Percentiles rank a stretch among this genome's conserved stretches.
Evolutionary conservation across 2,329 filamentous ascomycete genomes (phyloP).

Genomic region (Penicillium sp.): DNA sequence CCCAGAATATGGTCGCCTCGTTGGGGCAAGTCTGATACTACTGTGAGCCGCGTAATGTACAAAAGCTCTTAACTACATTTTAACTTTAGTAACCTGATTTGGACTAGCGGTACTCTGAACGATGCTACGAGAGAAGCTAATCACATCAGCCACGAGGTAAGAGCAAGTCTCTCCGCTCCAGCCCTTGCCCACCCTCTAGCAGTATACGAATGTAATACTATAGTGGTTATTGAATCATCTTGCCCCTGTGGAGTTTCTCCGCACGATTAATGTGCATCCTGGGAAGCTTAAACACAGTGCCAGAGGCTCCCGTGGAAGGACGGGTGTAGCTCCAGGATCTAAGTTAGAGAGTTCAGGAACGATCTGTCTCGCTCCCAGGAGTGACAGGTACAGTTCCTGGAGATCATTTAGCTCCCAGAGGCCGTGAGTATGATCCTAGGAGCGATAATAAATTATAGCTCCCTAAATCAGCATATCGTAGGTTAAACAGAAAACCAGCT

Average conservation of each 20-base stretch:
- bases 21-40: not conserved
- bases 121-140: too few species aligned
- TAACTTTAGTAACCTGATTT: too few species aligned
- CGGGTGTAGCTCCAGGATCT: not conserved
- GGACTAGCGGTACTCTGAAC: too few species aligned
- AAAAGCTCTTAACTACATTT: too few species aligned
- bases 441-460: not conserved
- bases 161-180: not conserved
- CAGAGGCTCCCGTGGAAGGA: not conserved
- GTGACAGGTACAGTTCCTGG: not conserved
- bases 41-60: not conserved
- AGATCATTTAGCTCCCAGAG: not conserved
- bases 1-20: not conserved
- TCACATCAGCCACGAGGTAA: not conserved
- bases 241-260: constrained; percentile 1
- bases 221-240: constrained; percentile 2
- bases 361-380: constrained; percentile 2
- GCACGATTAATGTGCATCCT: not conserved
- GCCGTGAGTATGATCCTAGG: not conserved
- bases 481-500: not conserved
- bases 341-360: constrained; percentile 1
- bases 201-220: not conserved
- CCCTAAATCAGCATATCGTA: too few species aligned
- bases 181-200: not conserved
- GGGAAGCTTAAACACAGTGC: constrained; percentile 1